Evolutionary conservation across 2,329 filamentous ascomycete genomes (phyloP), one percentile per base, ranked within the genome.

Genomic region (Diaporthe capsici): DNA sequence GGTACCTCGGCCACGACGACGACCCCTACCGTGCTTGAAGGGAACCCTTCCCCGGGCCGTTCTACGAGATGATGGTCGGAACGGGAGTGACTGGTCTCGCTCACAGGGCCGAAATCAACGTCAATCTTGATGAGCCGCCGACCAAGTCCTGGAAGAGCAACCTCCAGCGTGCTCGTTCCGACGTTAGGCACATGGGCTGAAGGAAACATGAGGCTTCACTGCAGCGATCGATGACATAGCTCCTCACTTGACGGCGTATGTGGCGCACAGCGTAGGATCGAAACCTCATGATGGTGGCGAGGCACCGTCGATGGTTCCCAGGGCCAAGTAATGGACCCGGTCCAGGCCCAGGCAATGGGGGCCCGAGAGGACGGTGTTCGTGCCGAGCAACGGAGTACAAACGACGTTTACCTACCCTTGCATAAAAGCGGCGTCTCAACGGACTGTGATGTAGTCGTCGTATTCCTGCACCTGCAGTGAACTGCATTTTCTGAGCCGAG

Each of bases 41-140:
- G 17, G 10, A 44, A n/a, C 1, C 5, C 49, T 42, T 12, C 12
- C 9, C 65, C 65, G 47, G 22, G 13, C 65, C 47, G 34, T 28
- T 55, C 31, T 10, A 55, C 49, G 13, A 42, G 4, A 70, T 17
- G n/a, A 39, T 25, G 4, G 9, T 42, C 47, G 31, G 63, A 10
- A 20, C 4, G 34, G 47, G 13, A 42, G 13, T 39, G 13, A 1
- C 28, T 2, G 28, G 65, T 55, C 49, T 70, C 39, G n/a, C 22
- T n/a, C 49, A n/a, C 31, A 70, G 65, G 49, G 65, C 65, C 49
- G 65, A 70, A 70, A 49, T 20, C n/a, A 70, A 39, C 13, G n/a
- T 31, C n/a, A 28, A 39, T 7, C 28, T 55, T 55, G n/a, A 9
- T 4, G 13, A 28, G 22, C 49, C 22, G 34, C 34, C 5, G 28